Conservation (phyloP, 495 filamentous ascomycete species). For the Hyaloscypha variabilis region DNA sequence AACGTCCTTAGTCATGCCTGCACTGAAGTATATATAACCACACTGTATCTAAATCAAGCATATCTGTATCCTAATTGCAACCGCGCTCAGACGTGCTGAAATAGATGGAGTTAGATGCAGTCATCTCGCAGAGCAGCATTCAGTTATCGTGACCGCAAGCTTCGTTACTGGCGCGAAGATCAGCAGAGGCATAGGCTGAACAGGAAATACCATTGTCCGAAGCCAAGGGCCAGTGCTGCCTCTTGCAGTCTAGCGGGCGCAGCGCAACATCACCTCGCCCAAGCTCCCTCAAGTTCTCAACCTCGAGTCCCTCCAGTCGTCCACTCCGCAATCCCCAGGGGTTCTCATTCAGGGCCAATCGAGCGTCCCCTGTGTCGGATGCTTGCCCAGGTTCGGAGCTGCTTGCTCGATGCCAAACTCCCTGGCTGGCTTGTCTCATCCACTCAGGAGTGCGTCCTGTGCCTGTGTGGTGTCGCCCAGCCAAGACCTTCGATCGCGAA, state of each 20-base stretch:
- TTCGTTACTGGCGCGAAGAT: not conserved
- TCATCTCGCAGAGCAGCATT: not conserved
- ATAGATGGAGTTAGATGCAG: not conserved
- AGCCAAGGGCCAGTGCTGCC: slow-evolving; percentile 4
- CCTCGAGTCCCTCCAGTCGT: not conserved
- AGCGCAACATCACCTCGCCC: not conserved
- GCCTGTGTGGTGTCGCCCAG: not conserved
- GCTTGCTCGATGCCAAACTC: slow-evolving; percentile 9
- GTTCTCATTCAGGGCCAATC: slow-evolving; percentile 1
- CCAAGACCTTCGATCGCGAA: not conserved
- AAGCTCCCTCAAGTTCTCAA: not conserved
- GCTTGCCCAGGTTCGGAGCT: slow-evolving; percentile 15
- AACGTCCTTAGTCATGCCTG: not conserved
- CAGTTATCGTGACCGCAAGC: not conserved
- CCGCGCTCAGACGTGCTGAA: not conserved
- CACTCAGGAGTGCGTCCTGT: slow-evolving; percentile 5
- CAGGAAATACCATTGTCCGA: slow-evolving; percentile 8
- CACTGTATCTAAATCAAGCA: not conserved
- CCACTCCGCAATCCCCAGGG: slow-evolving; percentile 1
- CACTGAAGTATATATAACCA: not conserved
- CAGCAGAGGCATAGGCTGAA: slow-evolving; percentile 7
- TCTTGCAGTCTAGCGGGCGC: not conserved
- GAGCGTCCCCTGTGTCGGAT: not conserved
- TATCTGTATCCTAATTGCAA: not conserved
- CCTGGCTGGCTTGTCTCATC: not conserved